These are phyloP conservation scores for Claviceps sp. DNA, from an alignment of 2,329 filamentous ascomycete species.

Conservation along the genomic window DNA sequence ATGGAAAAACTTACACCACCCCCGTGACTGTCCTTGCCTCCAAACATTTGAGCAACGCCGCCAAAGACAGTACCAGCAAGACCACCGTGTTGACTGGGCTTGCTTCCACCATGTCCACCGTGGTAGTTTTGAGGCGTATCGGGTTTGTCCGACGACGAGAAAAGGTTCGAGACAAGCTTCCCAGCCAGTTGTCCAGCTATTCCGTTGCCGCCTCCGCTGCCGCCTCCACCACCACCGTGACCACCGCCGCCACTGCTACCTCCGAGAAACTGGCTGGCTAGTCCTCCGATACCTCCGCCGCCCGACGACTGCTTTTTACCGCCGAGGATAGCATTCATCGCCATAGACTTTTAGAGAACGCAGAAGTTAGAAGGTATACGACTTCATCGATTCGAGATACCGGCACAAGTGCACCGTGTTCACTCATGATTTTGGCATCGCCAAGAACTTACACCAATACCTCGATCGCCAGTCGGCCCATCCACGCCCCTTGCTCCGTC, in stretches of 20 bases:
- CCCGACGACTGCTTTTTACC: conserved; percentile 24
- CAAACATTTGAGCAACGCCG: conserved; percentile 40
- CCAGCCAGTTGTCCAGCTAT: conserved; percentile 42
- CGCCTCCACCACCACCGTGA: conserved; percentile 16
- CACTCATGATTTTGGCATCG: neutral
- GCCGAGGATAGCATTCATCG: conserved; percentile 44
- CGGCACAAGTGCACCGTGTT: neutral
- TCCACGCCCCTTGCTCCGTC: conserved; percentile 37
- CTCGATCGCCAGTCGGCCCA: conserved; percentile 43
- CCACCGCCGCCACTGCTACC: conserved; percentile 21
- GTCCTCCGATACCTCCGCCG: conserved; percentile 12
- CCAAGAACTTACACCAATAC: conserved; percentile 43
- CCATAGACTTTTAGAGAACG: conserved; percentile 34
- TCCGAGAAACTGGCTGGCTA: conserved; percentile 10
- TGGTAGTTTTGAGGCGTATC: conserved; percentile 33
- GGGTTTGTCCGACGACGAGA: conserved; percentile 35
- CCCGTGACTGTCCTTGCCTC: conserved; percentile 26
- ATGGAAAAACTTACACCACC: conserved; percentile 4
- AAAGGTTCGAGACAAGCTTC: conserved; percentile 41
- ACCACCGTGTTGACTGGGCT: conserved; percentile 29
- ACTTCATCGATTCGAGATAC: neutral
- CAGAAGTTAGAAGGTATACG: neutral
- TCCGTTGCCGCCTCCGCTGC: conserved; percentile 24
- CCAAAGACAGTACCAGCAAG: conserved; percentile 41
- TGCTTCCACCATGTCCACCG: conserved; percentile 27